Evolutionary conservation across 148 eudicot genomes (phyloP).

Genomic region (Rhododendron simsii): DNA sequence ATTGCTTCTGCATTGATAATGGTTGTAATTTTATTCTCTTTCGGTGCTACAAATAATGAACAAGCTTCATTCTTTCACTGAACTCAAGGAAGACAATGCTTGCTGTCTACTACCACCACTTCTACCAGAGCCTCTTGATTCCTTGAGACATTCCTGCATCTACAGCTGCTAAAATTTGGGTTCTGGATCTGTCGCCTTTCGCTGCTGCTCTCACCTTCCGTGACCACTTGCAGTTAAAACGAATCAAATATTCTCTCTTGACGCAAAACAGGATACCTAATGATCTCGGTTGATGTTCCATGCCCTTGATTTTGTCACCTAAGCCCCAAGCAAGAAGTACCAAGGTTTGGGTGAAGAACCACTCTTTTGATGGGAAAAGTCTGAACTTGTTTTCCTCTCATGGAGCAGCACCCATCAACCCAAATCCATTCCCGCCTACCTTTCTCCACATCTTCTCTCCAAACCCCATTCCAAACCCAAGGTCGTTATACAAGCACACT

Average conservation of each 20-base stretch:
- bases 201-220: conserved; percentile 7
- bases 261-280: not conserved
- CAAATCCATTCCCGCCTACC: conserved; percentile 37
- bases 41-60: not conserved
- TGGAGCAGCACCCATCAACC: conserved; percentile 34
- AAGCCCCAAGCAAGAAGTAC: conserved; percentile 6
- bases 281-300: not conserved
- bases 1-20: not conserved
- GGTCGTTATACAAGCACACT: conserved; percentile 35
- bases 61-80: not conserved
- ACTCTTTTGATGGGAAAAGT: conserved; percentile 32
- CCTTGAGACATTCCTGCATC: conserved; percentile 1
- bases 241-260: not conserved
- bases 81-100: not conserved
- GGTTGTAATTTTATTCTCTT: not conserved
- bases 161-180: conserved; percentile 3
- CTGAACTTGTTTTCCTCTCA: conserved; percentile 20
- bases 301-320: not conserved
- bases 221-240: conserved; percentile 6
- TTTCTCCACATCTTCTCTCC: conserved; percentile 24
- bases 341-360: conserved; percentile 42
- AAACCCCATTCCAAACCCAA: conserved; percentile 35
- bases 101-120: not conserved
- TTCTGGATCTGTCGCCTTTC: conserved; percentile 9
- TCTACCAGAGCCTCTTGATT: conserved; percentile 6